These are phyloP conservation scores for Yamagishiella unicocca DNA, from an alignment of 139 green algal genomes.

Conservation along the genomic window DNA sequence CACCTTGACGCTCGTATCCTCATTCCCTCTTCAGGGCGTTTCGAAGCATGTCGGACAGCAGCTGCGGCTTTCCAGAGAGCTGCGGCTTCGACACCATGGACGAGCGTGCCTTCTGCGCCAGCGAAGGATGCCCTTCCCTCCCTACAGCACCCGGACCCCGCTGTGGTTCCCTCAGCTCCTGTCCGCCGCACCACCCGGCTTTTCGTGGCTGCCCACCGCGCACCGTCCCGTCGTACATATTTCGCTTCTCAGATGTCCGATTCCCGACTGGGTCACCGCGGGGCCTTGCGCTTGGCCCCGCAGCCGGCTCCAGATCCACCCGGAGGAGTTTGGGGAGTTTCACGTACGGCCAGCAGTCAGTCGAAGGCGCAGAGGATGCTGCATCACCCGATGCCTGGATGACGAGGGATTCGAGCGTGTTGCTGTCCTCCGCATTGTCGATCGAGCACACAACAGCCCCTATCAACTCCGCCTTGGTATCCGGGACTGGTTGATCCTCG, in stretches of 20 bases:
- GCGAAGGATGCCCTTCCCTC: no score
- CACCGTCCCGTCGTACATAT: constrained; percentile 11
- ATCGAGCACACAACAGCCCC: no score
- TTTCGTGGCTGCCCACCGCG: neutral
- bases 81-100: no score
- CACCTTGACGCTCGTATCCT: neutral
- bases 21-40: neutral
- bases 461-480: no score
- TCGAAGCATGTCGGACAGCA: constrained; percentile 7
- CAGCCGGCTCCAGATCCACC: neutral
- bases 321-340: neutral
- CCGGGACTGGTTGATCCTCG: neutral
- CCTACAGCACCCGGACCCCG: no score
- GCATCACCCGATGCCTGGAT: neutral
- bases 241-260: neutral
- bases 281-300: neutral
- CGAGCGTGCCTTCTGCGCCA: no score
- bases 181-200: neutral
- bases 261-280: neutral
- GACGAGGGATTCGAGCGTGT: neutral
- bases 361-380: neutral
- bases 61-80: neutral
- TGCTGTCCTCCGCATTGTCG: neutral
- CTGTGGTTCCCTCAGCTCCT: no score
- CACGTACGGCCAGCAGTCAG: neutral